Conservation (phyloP, 2,329 filamentous ascomycete genomes). For the Thelonectria blattea region DNA sequence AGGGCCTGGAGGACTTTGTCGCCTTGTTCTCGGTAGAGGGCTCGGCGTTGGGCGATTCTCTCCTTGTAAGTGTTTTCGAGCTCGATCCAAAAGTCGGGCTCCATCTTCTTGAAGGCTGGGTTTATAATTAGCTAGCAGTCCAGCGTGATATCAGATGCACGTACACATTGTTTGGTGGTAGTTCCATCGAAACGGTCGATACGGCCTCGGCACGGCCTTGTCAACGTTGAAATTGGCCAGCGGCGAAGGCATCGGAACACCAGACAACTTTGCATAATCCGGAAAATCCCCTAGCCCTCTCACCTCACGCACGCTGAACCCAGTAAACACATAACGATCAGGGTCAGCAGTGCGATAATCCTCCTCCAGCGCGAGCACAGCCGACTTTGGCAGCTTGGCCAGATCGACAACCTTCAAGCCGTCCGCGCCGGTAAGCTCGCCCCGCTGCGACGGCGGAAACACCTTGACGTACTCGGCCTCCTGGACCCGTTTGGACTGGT, state of each 20-base stretch:
- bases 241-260: conserved; percentile 71
- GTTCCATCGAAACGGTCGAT: conserved; percentile 80
- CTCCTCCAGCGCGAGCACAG: conserved; percentile 41
- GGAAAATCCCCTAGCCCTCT: conserved; percentile 76
- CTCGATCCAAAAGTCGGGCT: conserved; percentile 89
- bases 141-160: neutral
- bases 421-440: conserved; percentile 18
- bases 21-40: conserved; percentile 68
- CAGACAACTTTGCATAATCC: conserved; percentile 76
- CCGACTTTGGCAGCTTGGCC: conserved; percentile 22
- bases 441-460: conserved; percentile 38
- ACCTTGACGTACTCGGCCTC: conserved; percentile 34
- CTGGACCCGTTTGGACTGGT: conserved; percentile 24
- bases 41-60: conserved; percentile 72
- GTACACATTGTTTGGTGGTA: conserved; percentile 93
- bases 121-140: conserved; percentile 39
- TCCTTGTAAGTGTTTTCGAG: conserved; percentile 74
- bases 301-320: conserved; percentile 74
- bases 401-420: conserved; percentile 15
- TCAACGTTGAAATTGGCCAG: conserved; percentile 71
- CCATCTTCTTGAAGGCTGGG: conserved; percentile 76
- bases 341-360: conserved; percentile 43
- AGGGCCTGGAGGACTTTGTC: conserved; percentile 69
- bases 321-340: conserved; percentile 65
- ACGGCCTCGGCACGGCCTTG: conserved; percentile 74